Percentiles rank a stretch among this genome's conserved stretches.
Evolutionary conservation across 1,284 basidiomycete genomes (phyloP).

Genomic region (Trametes sp.): DNA sequence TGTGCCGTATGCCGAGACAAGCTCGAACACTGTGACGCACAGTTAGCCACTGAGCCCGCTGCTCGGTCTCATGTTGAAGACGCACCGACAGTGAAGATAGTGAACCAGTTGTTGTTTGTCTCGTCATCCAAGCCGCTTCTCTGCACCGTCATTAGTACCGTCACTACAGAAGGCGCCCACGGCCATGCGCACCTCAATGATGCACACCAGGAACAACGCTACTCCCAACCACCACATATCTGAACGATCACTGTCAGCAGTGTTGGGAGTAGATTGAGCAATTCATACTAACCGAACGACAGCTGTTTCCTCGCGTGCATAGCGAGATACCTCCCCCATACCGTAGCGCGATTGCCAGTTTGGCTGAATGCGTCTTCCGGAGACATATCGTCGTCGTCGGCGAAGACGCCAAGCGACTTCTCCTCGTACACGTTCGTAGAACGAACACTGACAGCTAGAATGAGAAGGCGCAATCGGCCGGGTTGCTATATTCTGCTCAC

Average conservation of each 20-base stretch:
- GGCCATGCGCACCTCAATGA: slow-evolving; percentile 69
- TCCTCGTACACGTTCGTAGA: slow-evolving; percentile 99
- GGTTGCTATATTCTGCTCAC: slow-evolving; percentile 15
- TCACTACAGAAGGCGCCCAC: no score
- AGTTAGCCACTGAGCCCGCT: background rate
- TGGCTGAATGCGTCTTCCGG: slow-evolving; percentile 56
- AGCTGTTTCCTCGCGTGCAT: slow-evolving; percentile 89
- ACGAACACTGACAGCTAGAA: slow-evolving; percentile 66
- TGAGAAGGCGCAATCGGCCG: background rate
- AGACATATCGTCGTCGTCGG: slow-evolving; percentile 50
- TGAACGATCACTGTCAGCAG: slow-evolving; percentile 36
- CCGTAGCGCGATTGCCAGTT: slow-evolving; percentile 58
- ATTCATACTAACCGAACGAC: slow-evolving; percentile 71
- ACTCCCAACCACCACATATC: slow-evolving; percentile 92
- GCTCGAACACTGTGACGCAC: slow-evolving; percentile 72
- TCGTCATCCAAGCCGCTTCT: slow-evolving; percentile 53
- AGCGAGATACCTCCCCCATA: slow-evolving; percentile 81
- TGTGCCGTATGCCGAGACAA: slow-evolving; percentile 91
- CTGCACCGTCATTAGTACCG: slow-evolving; percentile 24
- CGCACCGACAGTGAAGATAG: slow-evolving; percentile 78
- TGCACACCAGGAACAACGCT: slow-evolving; percentile 84
- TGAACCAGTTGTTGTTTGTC: slow-evolving; percentile 71
- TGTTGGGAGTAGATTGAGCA: background rate
- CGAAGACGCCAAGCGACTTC: slow-evolving; percentile 81
- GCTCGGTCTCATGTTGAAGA: slow-evolving; percentile 15